Conservation (phyloP, 2,329 filamentous ascomycete species). For the Phialophora expanda region DNA sequence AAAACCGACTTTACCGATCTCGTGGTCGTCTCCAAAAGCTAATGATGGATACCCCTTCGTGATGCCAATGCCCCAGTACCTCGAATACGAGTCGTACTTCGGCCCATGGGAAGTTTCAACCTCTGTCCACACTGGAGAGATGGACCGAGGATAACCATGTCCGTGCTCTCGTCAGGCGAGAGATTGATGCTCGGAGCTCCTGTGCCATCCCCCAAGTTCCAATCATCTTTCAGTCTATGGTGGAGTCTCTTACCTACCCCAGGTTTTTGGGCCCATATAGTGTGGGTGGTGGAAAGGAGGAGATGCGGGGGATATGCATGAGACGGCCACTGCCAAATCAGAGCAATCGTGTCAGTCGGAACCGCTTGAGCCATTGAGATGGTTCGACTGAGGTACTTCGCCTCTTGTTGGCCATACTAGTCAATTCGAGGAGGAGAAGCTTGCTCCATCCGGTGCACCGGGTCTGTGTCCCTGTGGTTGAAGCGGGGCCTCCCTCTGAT, state of each 20-base stretch:
- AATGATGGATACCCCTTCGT: neutral
- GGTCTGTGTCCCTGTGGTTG: constrained; percentile 1
- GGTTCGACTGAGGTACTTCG: neutral
- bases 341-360: constrained; percentile 9
- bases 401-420: neutral
- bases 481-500: constrained; percentile 13
- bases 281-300: constrained; percentile 14
- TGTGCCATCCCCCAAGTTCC: neutral
- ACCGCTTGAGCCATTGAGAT: constrained; percentile 23
- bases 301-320: constrained; percentile 25
- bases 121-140: constrained; percentile 4
- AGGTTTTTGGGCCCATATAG: constrained; percentile 24
- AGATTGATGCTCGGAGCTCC: neutral
- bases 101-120: constrained; percentile 17
- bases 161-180: neutral
- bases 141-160: constrained; percentile 19
- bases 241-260: constrained; percentile 21
- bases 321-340: constrained; percentile 17
- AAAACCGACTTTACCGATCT: neutral
- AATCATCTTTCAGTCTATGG: constrained; percentile 9
- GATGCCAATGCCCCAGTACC: neutral
- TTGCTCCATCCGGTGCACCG: constrained; percentile 30
- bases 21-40: neutral
- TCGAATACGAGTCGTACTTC: constrained; percentile 14
- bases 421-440: constrained; percentile 24